Conservation (phyloP, 805 yeast species). For the Deakozyma indianensis region DNA sequence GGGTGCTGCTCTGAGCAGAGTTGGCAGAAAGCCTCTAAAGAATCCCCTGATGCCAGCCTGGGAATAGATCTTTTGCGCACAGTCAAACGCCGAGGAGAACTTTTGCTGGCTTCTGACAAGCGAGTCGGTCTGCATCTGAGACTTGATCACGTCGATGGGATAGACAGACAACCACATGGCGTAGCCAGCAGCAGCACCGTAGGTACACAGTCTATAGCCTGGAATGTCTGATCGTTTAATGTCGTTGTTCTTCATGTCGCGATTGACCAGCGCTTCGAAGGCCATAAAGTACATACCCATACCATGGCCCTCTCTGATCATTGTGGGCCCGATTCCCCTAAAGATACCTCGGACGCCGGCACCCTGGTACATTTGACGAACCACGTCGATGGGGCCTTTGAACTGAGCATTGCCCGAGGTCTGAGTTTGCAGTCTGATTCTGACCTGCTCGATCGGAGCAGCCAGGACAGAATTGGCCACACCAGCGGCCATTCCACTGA, state of each 20-base stretch:
- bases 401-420: slow-evolving; percentile 39
- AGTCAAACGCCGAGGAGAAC: slow-evolving; percentile 45
- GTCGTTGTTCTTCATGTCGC: slow-evolving; percentile 36
- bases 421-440: slow-evolving; percentile 89
- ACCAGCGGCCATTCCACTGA: slow-evolving; percentile 87
- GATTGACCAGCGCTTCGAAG: slow-evolving; percentile 74
- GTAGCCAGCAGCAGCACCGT: slow-evolving; percentile 86
- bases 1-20: slow-evolving; percentile 92
- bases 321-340: slow-evolving; percentile 74
- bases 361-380: slow-evolving; percentile 37
- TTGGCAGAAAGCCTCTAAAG: slow-evolving; percentile 83
- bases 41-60: slow-evolving; percentile 45
- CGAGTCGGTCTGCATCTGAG: slow-evolving; percentile 70
- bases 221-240: slow-evolving; percentile 60
- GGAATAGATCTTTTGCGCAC: slow-evolving; percentile 52
- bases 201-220: slow-evolving; percentile 72
- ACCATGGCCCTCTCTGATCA: slow-evolving; percentile 75
- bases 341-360: slow-evolving; percentile 52
- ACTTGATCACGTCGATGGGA: slow-evolving; percentile 85
- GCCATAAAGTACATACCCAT: slow-evolving; percentile 76
- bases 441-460: slow-evolving; percentile 86
- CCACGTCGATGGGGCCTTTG: slow-evolving; percentile 63
- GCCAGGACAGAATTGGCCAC: slow-evolving; percentile 79
- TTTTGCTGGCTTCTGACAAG: slow-evolving; percentile 42
- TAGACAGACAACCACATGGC: slow-evolving; percentile 74